Percentiles rank a stretch among this genome's conserved stretches.
Conservation (phyloP, 768 basidiomycete species). For the Collybia nuda region DNA sequence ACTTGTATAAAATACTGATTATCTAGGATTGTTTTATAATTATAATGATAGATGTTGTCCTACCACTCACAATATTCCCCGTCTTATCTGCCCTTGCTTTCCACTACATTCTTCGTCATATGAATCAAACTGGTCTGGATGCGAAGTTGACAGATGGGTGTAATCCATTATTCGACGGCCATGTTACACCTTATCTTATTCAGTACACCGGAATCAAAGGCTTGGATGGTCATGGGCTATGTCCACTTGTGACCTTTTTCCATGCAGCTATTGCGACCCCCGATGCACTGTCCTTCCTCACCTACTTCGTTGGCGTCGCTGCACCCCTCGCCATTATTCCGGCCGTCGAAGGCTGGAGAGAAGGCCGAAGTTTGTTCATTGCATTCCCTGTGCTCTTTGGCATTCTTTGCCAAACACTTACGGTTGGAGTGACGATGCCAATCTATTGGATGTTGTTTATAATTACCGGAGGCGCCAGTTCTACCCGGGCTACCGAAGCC, state of each 20-base stretch:
- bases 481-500: slow-evolving; percentile 13
- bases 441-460: slow-evolving; percentile 50
- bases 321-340: slow-evolving; percentile 39
- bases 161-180: slow-evolving; percentile 11
- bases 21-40: too few relatives aligned
- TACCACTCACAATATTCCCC: slow-evolving; percentile 40
- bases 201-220: slow-evolving; percentile 34
- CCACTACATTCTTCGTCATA: slow-evolving; percentile 33
- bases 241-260: slow-evolving; percentile 47
- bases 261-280: slow-evolving; percentile 34
- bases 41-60: slow-evolving; percentile 14
- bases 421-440: slow-evolving; percentile 44
- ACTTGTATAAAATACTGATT: neutral
- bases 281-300: slow-evolving; percentile 28
- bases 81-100: slow-evolving; percentile 31
- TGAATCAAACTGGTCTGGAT: slow-evolving; percentile 26
- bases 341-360: slow-evolving; percentile 43
- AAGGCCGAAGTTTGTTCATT: slow-evolving; percentile 30
- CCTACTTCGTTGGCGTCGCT: slow-evolving; percentile 34
- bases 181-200: slow-evolving; percentile 31
- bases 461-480: slow-evolving; percentile 32
- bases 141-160: slow-evolving; percentile 33
- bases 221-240: slow-evolving; percentile 37
- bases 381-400: slow-evolving; percentile 41
- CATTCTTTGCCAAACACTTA: slow-evolving; percentile 37